Conservation (phyloP, 1,284 basidiomycete species). For the Baeospora myosura region DNA sequence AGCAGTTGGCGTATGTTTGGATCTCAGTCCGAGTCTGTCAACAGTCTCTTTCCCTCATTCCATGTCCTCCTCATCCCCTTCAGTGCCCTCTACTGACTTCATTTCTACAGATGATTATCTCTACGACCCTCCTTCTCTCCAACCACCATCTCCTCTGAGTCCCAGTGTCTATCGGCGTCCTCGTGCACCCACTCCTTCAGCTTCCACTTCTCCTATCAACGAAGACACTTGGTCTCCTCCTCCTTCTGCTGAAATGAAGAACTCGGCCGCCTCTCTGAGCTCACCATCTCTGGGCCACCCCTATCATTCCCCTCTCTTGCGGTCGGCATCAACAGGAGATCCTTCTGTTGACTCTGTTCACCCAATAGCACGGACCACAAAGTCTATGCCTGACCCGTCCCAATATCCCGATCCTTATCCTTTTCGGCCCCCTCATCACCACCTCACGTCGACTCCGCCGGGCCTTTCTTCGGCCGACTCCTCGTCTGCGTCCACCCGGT, state of each 20-base stretch:
- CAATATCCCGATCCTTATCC: slow-evolving; percentile 52
- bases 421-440: slow-evolving; percentile 37
- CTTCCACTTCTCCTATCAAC: slow-evolving; percentile 13
- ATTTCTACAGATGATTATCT: no score
- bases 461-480: slow-evolving; percentile 62
- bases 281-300: neutral
- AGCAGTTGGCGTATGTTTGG: no score
- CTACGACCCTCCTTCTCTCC: no score
- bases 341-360: slow-evolving; percentile 24
- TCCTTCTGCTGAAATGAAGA: slow-evolving; percentile 2
- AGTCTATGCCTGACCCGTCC: slow-evolving; percentile 47
- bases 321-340: slow-evolving; percentile 32
- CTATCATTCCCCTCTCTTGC: slow-evolving; percentile 23
- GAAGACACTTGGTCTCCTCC: slow-evolving; percentile 16
- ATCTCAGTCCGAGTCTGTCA: no score
- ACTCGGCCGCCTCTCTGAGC: neutral
- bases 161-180: slow-evolving; percentile 21
- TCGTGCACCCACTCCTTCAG: slow-evolving; percentile 25
- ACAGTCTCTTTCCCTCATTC: no score
- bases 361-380: slow-evolving; percentile 39
- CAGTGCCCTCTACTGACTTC: no score
- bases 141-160: neutral
- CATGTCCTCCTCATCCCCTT: no score
- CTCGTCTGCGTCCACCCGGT: slow-evolving; percentile 63
- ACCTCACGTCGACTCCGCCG: slow-evolving; percentile 38